phyloP scores from a whole-genome alignment of 257 asterid species.

The Capsicum baccatum region DNA sequence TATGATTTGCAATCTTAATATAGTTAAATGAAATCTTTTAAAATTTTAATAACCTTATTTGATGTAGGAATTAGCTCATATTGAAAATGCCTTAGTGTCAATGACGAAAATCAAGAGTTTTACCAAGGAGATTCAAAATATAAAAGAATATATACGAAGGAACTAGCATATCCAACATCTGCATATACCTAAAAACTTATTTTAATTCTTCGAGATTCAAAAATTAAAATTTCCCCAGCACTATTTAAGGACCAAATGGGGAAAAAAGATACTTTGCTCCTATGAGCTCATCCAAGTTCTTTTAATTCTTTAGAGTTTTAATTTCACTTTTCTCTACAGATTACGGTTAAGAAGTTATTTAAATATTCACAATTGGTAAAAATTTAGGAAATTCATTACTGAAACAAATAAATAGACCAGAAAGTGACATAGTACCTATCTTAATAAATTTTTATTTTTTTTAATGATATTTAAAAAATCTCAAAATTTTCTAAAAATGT shows the following conservation, averaged over 20 bases:
- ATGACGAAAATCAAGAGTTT: background rate
- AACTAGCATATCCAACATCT: background rate
- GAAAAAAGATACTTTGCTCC: background rate
- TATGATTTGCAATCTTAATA: too few species aligned
- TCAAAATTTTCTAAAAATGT: background rate
- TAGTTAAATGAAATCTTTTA: background rate
- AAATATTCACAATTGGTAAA: background rate
- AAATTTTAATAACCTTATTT: too few species aligned
- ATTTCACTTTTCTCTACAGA: background rate
- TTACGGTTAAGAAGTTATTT: background rate
- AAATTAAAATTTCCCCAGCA: background rate
- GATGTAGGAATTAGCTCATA: background rate
- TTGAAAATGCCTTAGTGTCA: too few species aligned
- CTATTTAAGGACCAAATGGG: background rate
- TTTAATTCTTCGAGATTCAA: too few species aligned
- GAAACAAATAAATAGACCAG: background rate
- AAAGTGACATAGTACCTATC: background rate
- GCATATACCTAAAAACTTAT: background rate
- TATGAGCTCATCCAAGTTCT: background rate
- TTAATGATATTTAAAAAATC: background rate
- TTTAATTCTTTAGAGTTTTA: background rate
- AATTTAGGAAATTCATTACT: background rate
- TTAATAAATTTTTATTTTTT: background rate
- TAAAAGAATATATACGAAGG: too few species aligned
- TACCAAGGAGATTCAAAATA: too few species aligned